These are phyloP conservation scores for Prunus kanzakura DNA, from an alignment of 306 rosid species.

Conservation along the genomic window DNA sequence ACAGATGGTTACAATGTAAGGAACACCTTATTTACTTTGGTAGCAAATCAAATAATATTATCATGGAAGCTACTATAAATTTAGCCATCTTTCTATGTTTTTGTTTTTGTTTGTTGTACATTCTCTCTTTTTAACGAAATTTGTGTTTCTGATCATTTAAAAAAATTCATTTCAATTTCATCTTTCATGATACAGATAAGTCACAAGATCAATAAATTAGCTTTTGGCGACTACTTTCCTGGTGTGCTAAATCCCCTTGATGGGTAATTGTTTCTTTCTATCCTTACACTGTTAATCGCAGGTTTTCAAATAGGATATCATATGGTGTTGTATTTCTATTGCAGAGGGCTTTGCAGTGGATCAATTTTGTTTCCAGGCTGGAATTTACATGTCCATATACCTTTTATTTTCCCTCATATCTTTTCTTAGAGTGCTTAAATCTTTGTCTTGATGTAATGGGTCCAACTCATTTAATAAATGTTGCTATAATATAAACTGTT, in stretches of 20 bases:
- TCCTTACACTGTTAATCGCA: neutral
- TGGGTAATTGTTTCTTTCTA: conserved; percentile 57
- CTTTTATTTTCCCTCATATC: neutral
- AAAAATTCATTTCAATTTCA: conserved; percentile 9
- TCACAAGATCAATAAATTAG: conserved; percentile 73
- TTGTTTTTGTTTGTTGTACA: neutral
- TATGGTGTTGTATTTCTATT: neutral
- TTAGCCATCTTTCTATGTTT: conserved; percentile 13
- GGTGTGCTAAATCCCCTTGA: conserved; percentile 93
- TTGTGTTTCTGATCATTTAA: neutral
- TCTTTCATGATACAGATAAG: conserved; percentile 67
- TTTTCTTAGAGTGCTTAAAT: neutral
- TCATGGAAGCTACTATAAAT: neutral
- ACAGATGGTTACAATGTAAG: conserved; percentile 62
- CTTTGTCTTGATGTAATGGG: neutral
- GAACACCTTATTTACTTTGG: conserved; percentile 8
- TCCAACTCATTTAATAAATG: neutral
- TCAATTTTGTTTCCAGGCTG: neutral
- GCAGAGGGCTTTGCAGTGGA: neutral
- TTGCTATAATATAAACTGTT: neutral
- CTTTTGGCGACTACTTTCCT: conserved; percentile 74
- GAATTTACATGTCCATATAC: neutral
- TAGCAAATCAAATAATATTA: neutral
- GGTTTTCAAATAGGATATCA: neutral
- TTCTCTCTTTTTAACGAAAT: too few relatives aligned